Conservation (phyloP, 2,329 filamentous ascomycete genomes). For the Beauveria medogensis region DNA sequence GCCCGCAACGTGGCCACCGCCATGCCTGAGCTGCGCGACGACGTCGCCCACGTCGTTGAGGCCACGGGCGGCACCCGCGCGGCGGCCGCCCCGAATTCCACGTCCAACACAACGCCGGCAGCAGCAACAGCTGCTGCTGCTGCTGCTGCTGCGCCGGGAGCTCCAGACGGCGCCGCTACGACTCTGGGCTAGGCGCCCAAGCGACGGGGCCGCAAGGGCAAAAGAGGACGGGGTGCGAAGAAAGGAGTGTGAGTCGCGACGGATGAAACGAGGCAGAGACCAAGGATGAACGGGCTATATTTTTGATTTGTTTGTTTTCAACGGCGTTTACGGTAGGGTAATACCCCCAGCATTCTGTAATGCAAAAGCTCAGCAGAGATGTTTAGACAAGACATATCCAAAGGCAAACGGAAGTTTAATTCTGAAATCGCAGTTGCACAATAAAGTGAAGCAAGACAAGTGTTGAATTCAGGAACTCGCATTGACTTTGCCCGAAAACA, state of each 20-base stretch:
- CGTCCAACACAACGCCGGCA: neutral
- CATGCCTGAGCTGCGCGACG: slow-evolving; percentile 50
- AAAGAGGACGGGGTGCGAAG: neutral
- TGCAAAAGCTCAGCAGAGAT: neutral
- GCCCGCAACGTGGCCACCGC: slow-evolving; percentile 49
- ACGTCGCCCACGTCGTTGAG: slow-evolving; percentile 43
- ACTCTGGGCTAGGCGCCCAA: neutral
- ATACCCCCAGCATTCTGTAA: neutral
- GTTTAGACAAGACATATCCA: neutral
- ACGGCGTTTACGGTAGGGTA: neutral
- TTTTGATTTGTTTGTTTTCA: neutral
- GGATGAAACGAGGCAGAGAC: neutral
- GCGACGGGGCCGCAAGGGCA: neutral
- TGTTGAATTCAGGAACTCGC: neutral
- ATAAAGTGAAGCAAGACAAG: neutral
- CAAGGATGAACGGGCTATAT: neutral
- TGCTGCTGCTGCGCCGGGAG: neutral
- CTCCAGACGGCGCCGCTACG: neutral
- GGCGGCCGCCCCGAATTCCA: neutral
- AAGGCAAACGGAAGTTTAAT: neutral
- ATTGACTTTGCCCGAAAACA: neutral
- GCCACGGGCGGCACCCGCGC: slow-evolving; percentile 30
- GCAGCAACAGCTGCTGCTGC: neutral
- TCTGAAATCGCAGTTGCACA: no score
- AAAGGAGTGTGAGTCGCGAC: neutral